Conservation (phyloP, 1,139 yeast genomes). For the Saccharomyces hybrid region DNA sequence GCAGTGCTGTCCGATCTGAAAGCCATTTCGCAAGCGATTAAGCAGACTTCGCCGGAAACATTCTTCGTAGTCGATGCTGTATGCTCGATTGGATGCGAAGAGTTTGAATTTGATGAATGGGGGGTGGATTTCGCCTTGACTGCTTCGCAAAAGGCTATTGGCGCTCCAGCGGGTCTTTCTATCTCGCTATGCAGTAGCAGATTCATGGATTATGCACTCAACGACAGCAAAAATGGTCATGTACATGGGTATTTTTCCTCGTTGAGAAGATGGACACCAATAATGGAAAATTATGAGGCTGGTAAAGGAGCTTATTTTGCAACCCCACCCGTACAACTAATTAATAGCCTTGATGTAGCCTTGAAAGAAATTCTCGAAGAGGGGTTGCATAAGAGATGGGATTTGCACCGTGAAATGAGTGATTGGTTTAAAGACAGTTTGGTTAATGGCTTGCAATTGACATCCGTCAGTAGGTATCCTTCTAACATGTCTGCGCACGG, state of each 20-base stretch:
- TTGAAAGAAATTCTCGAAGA: constrained; percentile 60
- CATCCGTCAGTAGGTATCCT: constrained; percentile 53
- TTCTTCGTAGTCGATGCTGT: constrained; percentile 87
- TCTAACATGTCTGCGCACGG: constrained; percentile 71
- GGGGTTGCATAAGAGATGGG: constrained; percentile 55
- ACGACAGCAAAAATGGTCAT: constrained; percentile 9
- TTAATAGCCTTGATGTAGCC: constrained; percentile 74
- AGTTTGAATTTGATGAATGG: constrained; percentile 82
- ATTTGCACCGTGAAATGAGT: constrained; percentile 55
- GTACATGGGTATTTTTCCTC: constrained; percentile 62
- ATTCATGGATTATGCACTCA: constrained; percentile 57
- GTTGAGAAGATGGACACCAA: constrained; percentile 79
- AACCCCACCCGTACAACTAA: constrained; percentile 83
- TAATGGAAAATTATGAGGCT: constrained; percentile 78
- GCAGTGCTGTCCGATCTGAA: constrained; percentile 76
- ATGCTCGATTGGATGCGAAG: constrained; percentile 87
- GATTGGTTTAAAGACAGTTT: constrained; percentile 54
- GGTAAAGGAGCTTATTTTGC: constrained; percentile 86
- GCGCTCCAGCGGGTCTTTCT: constrained; percentile 88
- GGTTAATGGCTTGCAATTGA: constrained; percentile 49
- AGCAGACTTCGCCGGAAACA: constrained; percentile 65
- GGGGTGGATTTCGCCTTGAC: constrained; percentile 80
- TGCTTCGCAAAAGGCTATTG: constrained; percentile 93
- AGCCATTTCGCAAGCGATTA: constrained; percentile 53
- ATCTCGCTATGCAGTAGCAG: constrained; percentile 69